These are phyloP conservation scores for Beauveria varroae DNA, from an alignment of 2,329 filamentous ascomycete species.

Conservation along the genomic window DNA sequence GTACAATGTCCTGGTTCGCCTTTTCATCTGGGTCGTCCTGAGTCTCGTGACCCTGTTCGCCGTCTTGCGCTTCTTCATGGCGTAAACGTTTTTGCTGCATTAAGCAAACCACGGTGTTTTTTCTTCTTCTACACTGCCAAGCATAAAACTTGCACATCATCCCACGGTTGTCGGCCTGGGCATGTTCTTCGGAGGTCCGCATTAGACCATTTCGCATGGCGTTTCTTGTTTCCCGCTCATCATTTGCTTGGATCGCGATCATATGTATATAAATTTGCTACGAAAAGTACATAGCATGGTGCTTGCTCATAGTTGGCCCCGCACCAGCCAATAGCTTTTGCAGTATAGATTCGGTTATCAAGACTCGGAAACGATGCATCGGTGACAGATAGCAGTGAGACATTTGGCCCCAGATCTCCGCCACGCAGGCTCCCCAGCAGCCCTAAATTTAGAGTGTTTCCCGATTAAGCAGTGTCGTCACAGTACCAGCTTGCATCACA, in stretches of 20 bases:
- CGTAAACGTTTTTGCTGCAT: neutral
- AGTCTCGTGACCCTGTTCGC: conserved; percentile 12
- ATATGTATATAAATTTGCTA: neutral
- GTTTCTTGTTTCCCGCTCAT: neutral
- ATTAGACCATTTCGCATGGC: conserved; percentile 8
- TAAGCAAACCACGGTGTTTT: neutral
- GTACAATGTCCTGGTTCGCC: conserved; percentile 25
- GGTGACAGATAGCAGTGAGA: neutral
- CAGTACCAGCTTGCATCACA: neutral
- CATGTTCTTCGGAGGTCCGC: neutral
- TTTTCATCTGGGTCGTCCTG: conserved; percentile 15
- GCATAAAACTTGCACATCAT: neutral
- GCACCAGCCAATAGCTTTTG: neutral
- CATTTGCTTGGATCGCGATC: neutral
- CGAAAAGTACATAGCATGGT: conserved; percentile 7
- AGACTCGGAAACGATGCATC: neutral
- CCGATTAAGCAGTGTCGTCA: neutral
- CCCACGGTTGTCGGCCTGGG: neutral
- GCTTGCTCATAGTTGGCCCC: neutral
- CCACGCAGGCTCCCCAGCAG: neutral
- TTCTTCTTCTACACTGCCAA: neutral
- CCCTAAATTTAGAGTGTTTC: conserved; percentile 1
- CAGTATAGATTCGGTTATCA: neutral
- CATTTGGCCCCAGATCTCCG: neutral
- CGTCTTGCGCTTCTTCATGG: neutral